Conservation (phyloP, 768 basidiomycete genomes). For the Lentinus tigrinus region DNA sequence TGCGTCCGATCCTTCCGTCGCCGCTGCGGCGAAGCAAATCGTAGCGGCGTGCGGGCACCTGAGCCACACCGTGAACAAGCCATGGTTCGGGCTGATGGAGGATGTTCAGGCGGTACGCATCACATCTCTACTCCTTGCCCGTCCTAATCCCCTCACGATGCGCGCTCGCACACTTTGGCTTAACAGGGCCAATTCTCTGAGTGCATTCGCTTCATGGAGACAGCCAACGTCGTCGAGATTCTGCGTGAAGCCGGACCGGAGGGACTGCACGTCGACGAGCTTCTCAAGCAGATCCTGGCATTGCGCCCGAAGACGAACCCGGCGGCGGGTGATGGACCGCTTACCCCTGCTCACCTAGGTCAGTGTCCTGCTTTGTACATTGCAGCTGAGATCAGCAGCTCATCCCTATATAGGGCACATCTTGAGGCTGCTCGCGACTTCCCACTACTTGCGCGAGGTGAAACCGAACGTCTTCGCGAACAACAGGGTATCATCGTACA, state of each 20-base stretch:
- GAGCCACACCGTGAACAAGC: slow-evolving; percentile 60
- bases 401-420: slow-evolving; percentile 50
- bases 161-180: too few relatives aligned
- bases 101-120: slow-evolving; percentile 66
- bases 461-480: slow-evolving; percentile 70
- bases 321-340: background rate
- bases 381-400: background rate
- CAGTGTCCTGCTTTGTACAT: slow-evolving; percentile 23
- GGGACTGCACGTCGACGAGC: slow-evolving; percentile 48
- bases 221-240: slow-evolving; percentile 68
- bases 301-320: slow-evolving; percentile 1
- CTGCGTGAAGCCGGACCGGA: slow-evolving; percentile 59
- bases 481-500: slow-evolving; percentile 64
- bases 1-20: slow-evolving; percentile 56
- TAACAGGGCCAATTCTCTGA: slow-evolving; percentile 68
- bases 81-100: slow-evolving; percentile 69
- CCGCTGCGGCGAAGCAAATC: slow-evolving; percentile 58
- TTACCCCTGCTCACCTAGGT: slow-evolving; percentile 49
- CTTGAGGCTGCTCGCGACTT: slow-evolving; percentile 73
- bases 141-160: background rate
- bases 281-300: slow-evolving; percentile 34
- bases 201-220: slow-evolving; percentile 71
- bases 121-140: slow-evolving; percentile 27
- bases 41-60: slow-evolving; percentile 72
- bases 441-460: slow-evolving; percentile 70